These are phyloP conservation scores for Daldinia caldariorum DNA, from an alignment of 495 filamentous ascomycete species.

Conservation along the genomic window DNA sequence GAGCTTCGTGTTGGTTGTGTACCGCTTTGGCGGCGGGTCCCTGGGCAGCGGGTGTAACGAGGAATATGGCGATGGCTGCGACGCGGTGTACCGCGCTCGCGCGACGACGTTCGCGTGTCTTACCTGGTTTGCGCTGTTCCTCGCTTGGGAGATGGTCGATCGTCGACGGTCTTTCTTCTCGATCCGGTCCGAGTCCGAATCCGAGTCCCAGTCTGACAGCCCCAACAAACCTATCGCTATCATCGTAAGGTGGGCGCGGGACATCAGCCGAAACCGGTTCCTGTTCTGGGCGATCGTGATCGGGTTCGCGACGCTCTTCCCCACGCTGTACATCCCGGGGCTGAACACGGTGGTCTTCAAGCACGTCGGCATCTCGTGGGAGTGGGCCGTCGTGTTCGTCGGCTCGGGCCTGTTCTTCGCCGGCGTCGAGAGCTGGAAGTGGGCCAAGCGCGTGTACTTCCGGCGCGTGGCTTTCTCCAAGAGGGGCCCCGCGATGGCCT, in stretches of 20 bases:
- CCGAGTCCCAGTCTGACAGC: slow-evolving; percentile 23
- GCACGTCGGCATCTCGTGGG: slow-evolving; percentile 76
- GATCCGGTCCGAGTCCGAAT: slow-evolving; percentile 55
- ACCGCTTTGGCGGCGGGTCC: slow-evolving; percentile 71
- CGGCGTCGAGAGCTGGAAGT: slow-evolving; percentile 75
- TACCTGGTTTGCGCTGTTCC: slow-evolving; percentile 78
- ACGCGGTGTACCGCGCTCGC: slow-evolving; percentile 74
- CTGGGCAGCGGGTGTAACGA: slow-evolving; percentile 73
- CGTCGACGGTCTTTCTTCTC: slow-evolving; percentile 74
- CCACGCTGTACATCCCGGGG: slow-evolving; percentile 75
- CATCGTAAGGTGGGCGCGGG: slow-evolving; percentile 59
- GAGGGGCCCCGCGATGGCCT: slow-evolving; percentile 30
- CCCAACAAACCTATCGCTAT: slow-evolving; percentile 47
- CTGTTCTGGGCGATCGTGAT: slow-evolving; percentile 74
- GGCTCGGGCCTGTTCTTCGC: slow-evolving; percentile 69
- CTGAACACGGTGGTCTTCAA: slow-evolving; percentile 76
- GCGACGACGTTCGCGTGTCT: slow-evolving; percentile 76
- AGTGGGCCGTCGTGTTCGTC: slow-evolving; percentile 72
- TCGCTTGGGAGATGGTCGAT: slow-evolving; percentile 78
- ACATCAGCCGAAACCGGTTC: slow-evolving; percentile 77
- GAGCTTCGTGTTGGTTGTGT: slow-evolving; percentile 73
- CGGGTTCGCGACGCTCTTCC: slow-evolving; percentile 77
- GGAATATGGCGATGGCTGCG: slow-evolving; percentile 62
- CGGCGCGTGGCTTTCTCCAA: slow-evolving; percentile 40
- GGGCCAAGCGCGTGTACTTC: slow-evolving; percentile 64